A percentile compares a stretch with the other conserved stretches of the same genome.
Conservation (phyloP, 2,329 filamentous ascomycete species). For the Fusarium sp. region DNA sequence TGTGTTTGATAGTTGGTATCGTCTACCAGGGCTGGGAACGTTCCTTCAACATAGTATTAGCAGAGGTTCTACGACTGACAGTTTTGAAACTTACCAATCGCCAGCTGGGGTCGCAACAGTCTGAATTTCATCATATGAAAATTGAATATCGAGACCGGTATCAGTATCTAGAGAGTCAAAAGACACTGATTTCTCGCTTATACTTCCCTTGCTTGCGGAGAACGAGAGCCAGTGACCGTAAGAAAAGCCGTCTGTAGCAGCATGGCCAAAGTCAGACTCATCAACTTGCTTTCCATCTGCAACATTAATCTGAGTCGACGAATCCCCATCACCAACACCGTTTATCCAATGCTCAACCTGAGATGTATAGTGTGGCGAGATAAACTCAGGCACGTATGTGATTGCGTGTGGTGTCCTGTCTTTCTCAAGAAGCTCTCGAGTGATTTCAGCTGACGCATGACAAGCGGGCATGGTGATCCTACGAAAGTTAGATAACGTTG, state of each 20-base stretch:
- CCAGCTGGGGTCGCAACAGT: constrained; percentile 28
- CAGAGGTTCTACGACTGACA: accelerated
- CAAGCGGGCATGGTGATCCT: constrained; percentile 38
- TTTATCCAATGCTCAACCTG: constrained; percentile 37
- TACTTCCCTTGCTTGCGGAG: constrained; percentile 5
- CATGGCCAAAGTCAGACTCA: constrained; percentile 36
- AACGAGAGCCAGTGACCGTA: constrained; percentile 36
- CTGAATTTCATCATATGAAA: constrained; percentile 38
- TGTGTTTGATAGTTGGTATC: constrained; percentile 19
- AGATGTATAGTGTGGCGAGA: constrained; percentile 19
- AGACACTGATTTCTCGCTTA: constrained; percentile 7
- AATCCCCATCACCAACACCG: constrained; percentile 31
- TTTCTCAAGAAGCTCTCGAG: constrained; percentile 20
- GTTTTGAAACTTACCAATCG: constrained; percentile 6
- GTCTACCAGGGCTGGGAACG: constrained; percentile 32
- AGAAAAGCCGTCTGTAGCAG: constrained; percentile 25
- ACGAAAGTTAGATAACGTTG: constrained; percentile 7
- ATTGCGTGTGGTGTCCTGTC: constrained; percentile 32
- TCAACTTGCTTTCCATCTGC: constrained; percentile 24
- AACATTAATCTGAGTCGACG: constrained; percentile 21
- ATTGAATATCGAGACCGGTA: constrained; percentile 28
- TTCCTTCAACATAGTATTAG: constrained; percentile 20
- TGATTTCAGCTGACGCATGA: constrained; percentile 31
- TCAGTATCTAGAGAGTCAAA: constrained; percentile 24
- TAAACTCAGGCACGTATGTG: constrained; percentile 34